Conservation (phyloP, 495 filamentous ascomycete genomes). For the Hyaloscypha variabilis region DNA sequence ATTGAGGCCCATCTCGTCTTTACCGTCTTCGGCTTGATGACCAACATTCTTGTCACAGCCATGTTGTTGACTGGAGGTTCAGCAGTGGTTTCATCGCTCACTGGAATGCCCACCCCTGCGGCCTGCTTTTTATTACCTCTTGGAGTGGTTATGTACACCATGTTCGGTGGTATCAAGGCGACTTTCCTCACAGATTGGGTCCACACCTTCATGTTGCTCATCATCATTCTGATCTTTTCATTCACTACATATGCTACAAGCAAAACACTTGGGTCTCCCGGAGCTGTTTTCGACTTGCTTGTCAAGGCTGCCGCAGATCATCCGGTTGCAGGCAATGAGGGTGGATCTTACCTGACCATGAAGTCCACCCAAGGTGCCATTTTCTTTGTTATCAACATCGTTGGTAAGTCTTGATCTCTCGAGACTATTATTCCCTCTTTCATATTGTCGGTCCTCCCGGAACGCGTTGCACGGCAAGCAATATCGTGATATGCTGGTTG, state of each 20-base stretch:
- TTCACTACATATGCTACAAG: conserved; percentile 84
- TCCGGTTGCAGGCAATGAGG: conserved; percentile 83
- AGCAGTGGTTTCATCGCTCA: conserved; percentile 82
- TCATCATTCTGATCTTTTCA: conserved; percentile 90
- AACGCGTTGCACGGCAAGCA: too few species aligned
- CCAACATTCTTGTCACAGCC: conserved; percentile 84
- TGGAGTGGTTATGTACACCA: conserved; percentile 80
- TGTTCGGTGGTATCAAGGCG: conserved; percentile 76
- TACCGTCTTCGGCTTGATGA: conserved; percentile 80
- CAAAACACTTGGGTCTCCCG: conserved; percentile 75
- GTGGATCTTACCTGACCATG: conserved; percentile 92
- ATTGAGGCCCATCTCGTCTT: conserved; percentile 50
- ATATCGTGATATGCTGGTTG: too few species aligned
- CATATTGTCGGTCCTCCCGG: too few species aligned
- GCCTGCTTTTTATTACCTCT: conserved; percentile 90
- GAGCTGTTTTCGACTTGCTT: conserved; percentile 79
- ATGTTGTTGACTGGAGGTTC: conserved; percentile 93
- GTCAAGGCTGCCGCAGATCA: conserved; percentile 68
- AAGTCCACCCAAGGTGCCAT: conserved; percentile 82
- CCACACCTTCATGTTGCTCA: conserved; percentile 84
- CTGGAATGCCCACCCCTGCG: conserved; percentile 80
- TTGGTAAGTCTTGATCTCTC: conserved; percentile 77
- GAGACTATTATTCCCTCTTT: conserved; percentile 53
- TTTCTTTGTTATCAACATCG: conserved; percentile 96
- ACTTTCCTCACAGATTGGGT: conserved; percentile 43